Conservation (phyloP, 2,329 filamentous ascomycete species). For the Xylariaceae sp. region DNA sequence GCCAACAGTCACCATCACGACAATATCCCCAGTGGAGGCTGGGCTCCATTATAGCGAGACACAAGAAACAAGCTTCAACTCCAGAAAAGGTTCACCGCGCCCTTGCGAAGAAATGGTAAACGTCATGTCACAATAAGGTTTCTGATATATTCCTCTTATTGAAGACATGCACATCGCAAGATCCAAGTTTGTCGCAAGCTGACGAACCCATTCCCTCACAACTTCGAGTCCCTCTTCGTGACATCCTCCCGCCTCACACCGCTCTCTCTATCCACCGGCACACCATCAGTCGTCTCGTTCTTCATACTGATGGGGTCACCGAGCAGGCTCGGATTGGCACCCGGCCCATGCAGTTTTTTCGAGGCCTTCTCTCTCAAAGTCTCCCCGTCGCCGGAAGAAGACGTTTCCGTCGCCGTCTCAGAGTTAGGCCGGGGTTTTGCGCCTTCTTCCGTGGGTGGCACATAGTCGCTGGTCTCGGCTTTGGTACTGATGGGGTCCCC, state of each 20-base stretch:
- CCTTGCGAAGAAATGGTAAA: too few species aligned
- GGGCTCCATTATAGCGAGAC: too few species aligned
- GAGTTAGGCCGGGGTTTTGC: slow-evolving; percentile 7
- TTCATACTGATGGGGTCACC: slow-evolving; percentile 39
- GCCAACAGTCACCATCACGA: too few species aligned
- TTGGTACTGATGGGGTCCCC: slow-evolving; percentile 39
- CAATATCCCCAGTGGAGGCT: too few species aligned
- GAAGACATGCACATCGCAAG: neutral
- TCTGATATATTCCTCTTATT: too few species aligned
- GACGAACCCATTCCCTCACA: slow-evolving; percentile 15
- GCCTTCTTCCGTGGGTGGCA: slow-evolving; percentile 19
- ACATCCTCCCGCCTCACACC: slow-evolving; percentile 12
- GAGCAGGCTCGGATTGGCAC: slow-evolving; percentile 34
- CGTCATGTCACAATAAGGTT: too few species aligned
- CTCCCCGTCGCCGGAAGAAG: slow-evolving; percentile 4
- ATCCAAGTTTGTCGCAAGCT: neutral
- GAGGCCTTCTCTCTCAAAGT: slow-evolving; percentile 25
- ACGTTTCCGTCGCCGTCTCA: neutral
- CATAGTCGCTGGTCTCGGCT: slow-evolving; percentile 32
- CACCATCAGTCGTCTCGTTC: slow-evolving; percentile 31
- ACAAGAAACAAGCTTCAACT: too few species aligned
- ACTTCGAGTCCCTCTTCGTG: slow-evolving; percentile 21
- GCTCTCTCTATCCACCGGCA: slow-evolving; percentile 21
- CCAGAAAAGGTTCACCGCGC: too few species aligned
- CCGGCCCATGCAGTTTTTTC: slow-evolving; percentile 27